Evolutionary conservation across 768 basidiomycete genomes (phyloP), one percentile per base, ranked within the genome.

Genomic region (Leccinum disarticulatum): DNA sequence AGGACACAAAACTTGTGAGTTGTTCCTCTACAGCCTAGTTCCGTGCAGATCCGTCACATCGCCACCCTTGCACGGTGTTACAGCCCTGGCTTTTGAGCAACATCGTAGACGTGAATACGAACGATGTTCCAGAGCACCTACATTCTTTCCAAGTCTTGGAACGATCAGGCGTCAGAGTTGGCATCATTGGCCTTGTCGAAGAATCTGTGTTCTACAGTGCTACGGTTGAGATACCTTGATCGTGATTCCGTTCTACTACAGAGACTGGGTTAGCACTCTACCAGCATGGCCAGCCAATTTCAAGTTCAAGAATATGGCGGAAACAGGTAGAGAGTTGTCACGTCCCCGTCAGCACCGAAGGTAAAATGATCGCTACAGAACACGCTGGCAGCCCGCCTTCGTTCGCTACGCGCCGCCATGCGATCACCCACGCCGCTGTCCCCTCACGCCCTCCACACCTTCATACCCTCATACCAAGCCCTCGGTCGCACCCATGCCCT

Each of bases 1-100:
- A 82, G 41, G 87, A 90, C 60, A 89, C 87, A 4, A 83, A 75
- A n/a, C 95, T 94, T 74, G 91, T 91, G 65, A 64, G 87, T 78
- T n/a, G 31, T 19, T 10, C 48, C 31, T 25, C 6, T n/a, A n/a
- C 43, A 0, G 22, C 22, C 22, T 22, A 11, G 9, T 9, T 30
- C n/a, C 13, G 28, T 27, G 14, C 19, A 4, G 22, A n/a, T 15
- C 22, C 15, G 5, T 17, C 6, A 4, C 3, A 22, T 22, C 22
- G 22, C 28, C 8, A 2, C 27, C 10, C 27, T 5, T 6, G 22
- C 22, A 22, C 22, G 1, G 28, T 50, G 28, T 31, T 36, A 55
- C 66, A 92, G 90, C 93, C 94, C 19, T 95, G 94, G 94, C 74
- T 96, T 31, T 70, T 97, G 59, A 93, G 91, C 69, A 97, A 97